Evolutionary conservation across 108 stramenopile species (phyloP).

Genomic region (Cyclotella atomus): DNA sequence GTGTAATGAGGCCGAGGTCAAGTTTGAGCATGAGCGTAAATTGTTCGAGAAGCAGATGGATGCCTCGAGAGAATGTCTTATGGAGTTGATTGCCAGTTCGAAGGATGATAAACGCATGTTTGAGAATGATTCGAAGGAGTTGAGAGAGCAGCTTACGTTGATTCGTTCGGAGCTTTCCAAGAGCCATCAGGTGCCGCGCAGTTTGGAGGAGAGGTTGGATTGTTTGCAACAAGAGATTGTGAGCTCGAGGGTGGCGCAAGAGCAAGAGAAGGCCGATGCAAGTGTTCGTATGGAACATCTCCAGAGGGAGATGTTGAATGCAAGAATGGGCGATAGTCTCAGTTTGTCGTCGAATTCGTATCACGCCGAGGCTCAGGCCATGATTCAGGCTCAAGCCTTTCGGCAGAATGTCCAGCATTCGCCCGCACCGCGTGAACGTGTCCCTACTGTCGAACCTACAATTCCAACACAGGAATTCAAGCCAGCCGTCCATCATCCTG

Average conservation of each 20-base stretch:
- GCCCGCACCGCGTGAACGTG: too few relatives aligned
- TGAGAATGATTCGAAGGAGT: constrained; percentile 39
- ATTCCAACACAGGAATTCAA: neutral
- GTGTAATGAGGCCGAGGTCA: constrained; percentile 21
- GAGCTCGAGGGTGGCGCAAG: constrained; percentile 2
- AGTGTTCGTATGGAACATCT: neutral
- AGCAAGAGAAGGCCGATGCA: neutral
- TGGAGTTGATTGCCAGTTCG: constrained; percentile 40
- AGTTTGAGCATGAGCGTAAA: constrained; percentile 31
- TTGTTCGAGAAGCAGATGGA: constrained; percentile 40
- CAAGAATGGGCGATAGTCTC: neutral
- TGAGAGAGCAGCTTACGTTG: constrained; percentile 19
- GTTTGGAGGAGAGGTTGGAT: constrained; percentile 22
- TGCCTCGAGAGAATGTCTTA: constrained; percentile 30
- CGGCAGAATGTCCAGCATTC: too few relatives aligned
- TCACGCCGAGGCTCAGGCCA: neutral
- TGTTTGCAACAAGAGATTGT: constrained; percentile 19
- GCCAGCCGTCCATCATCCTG: neutral
- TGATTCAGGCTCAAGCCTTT: neutral
- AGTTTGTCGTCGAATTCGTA: too few relatives aligned
- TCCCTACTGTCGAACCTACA: neutral
- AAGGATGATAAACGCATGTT: constrained; percentile 45
- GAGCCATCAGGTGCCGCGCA: constrained; percentile 22
- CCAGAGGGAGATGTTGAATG: neutral
- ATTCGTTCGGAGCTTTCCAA: constrained; percentile 18